Base-by-base conservation (phyloP, 148 eudicot species). In the Talinum fruticosum region DNA sequence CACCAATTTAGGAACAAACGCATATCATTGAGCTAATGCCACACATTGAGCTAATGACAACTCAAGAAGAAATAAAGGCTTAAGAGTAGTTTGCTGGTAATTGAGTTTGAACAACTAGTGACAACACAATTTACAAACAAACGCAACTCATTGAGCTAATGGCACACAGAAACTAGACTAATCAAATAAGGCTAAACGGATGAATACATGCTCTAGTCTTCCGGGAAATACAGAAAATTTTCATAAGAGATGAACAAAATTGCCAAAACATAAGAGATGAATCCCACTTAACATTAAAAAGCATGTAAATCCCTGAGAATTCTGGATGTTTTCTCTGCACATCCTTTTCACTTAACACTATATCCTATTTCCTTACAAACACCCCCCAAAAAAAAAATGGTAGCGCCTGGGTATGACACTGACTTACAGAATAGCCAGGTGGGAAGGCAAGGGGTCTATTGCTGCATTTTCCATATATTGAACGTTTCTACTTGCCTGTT, bases 401-500 rank as follows among this genome's bases (percentile, higher is more conserved):
- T 19, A 57, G 7, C 28, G 64, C 64, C 64, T 23, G 28, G n/a
- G 24, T 16, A 57, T 8, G 64, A 23, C n/a, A 23, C 64, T n/a
- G 28, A 18, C 23, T n/a, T 57, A 7, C 28, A 57, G n/a, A 54
- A 57, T 6, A 5, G 18, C 6, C 6, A n/a, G n/a, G n/a, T n/a
- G n/a, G n/a, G 26, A 57, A n/a, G 64, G 24, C 8, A n/a, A 57
- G 32, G 29, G 26, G 10, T 18, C 33, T 2, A 41, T 38, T 10
- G 6, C 30, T 10, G 15, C 16, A 6, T 4, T 37, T 80, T 21
- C n/a, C 77, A 62, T 54, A 75, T 28, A 33, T 51, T 65, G 69
- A 41, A 18, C 51, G 36, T 61, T 6, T 66, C 38, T 19, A 79
- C 61, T 71, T 74, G 90, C 99, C 99, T 96, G 77, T 96, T 96